These are phyloP conservation scores for Serendipita sp. DNA, from an alignment of 768 basidiomycete genomes.

Conservation along the genomic window DNA sequence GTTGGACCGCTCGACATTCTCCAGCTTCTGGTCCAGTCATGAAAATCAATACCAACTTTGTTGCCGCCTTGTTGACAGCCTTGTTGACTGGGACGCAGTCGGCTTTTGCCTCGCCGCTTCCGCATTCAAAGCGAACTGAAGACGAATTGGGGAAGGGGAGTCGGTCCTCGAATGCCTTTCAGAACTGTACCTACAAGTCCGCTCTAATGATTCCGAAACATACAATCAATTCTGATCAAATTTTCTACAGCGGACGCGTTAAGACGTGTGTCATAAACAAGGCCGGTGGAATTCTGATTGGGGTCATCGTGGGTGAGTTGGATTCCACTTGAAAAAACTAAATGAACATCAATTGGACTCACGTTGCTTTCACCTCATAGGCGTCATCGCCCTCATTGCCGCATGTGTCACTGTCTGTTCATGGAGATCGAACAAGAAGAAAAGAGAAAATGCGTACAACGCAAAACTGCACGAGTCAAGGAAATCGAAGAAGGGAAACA, in stretches of 20 bases:
- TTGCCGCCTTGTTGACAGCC: too few species aligned
- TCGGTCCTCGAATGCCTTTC: too few species aligned
- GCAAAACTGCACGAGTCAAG: not conserved
- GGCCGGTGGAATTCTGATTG: not conserved
- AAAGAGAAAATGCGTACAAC: not conserved
- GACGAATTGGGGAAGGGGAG: too few species aligned
- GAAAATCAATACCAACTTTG: too few species aligned
- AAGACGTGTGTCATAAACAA: conserved; percentile 3
- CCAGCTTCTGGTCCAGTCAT: too few species aligned
- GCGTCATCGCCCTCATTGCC: not conserved
- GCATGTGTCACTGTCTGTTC: not conserved
- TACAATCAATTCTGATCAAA: not conserved
- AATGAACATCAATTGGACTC: not conserved
- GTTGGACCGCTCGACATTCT: too few species aligned
- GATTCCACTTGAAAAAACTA: not conserved
- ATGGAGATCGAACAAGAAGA: not conserved
- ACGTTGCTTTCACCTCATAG: not conserved
- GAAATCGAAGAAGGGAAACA: not conserved
- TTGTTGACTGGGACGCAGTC: too few species aligned
- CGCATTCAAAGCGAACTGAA: too few species aligned
- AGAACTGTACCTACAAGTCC: not conserved
- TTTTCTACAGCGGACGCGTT: not conserved
- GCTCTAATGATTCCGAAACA: not conserved
- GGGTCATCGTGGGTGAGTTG: not conserved
- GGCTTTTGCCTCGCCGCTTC: too few species aligned